Evolutionary conservation across 2,329 filamentous ascomycete genomes (phyloP).

Genomic region (Raffaelea ambrosiae): DNA sequence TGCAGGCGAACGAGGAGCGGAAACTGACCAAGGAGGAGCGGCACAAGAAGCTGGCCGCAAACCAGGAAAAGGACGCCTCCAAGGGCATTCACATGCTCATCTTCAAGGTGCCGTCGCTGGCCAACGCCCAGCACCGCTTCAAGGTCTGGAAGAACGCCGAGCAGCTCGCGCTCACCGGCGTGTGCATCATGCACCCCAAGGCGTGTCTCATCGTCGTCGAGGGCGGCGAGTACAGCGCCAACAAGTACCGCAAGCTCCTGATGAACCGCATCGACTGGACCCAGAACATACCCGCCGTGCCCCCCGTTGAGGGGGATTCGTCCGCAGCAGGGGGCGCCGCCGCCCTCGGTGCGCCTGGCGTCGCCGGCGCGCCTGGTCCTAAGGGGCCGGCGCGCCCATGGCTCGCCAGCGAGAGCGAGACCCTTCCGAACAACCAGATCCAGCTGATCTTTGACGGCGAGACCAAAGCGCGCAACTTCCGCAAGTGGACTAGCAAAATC

Average conservation of each 20-base stretch:
- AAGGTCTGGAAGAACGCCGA: constrained; percentile 91
- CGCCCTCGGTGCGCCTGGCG: not conserved
- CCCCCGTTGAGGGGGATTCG: not conserved
- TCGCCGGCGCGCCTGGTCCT: constrained; percentile 33
- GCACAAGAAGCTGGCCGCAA: constrained; percentile 69
- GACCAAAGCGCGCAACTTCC: constrained; percentile 69
- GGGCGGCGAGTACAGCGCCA: constrained; percentile 75
- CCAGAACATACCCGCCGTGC: constrained; percentile 63
- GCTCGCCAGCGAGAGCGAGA: constrained; percentile 74
- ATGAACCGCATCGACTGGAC: constrained; percentile 90
- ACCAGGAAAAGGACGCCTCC: constrained; percentile 81
- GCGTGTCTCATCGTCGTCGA: constrained; percentile 89
- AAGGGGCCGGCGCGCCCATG: constrained; percentile 59
- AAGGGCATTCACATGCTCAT: constrained; percentile 81
- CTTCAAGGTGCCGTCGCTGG: constrained; percentile 82
- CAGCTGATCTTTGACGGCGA: constrained; percentile 86
- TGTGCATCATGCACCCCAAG: constrained; percentile 85
- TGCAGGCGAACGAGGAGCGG: constrained; percentile 70
- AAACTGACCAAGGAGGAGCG: constrained; percentile 83
- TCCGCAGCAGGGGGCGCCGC: constrained; percentile 2
- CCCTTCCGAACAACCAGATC: constrained; percentile 75
- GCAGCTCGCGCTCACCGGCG: constrained; percentile 75
- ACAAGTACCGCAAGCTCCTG: constrained; percentile 87
- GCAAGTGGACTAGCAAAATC: constrained; percentile 82
- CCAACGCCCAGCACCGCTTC: constrained; percentile 87